Evolutionary conservation across 805 yeast species (phyloP), one percentile per base, ranked within the genome.

Genomic region (Monosporozyma unispora): DNA sequence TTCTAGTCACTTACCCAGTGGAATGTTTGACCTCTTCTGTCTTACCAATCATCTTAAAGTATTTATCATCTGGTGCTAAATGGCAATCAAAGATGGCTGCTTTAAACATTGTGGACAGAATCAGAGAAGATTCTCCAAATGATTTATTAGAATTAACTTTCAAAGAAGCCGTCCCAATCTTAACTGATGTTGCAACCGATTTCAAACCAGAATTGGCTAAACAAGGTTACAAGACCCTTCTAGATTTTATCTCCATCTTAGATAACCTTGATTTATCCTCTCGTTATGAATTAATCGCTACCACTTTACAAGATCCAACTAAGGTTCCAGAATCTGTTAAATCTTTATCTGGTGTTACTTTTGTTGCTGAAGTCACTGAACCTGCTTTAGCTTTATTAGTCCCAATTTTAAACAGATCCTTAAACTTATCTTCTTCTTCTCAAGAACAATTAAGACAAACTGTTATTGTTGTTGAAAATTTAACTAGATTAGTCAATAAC

Each of bases 291-390:
- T 67, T 82, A 48, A 88, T 91, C 65, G 85, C 87, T 38, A 86
- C 84, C 55, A 91, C 98, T 46, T 76, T 93, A 68, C 89, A 95
- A 44, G 86, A 91, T 12, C 98, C 98, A 49, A 75, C 76, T 55
- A 85, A 86, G 64, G 95, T 91, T 46, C 87, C 96, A 50, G 83
- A 79, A 52, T 89, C 96, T 69, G 87, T 91, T 67, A 87, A 84
- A 69, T 80, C 91, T 42, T 77, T 91, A 54, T 84, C 96, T 2
- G 85, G 95, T 39, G 97, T 91, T 48, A 93, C 99, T 0, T 91
- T 91, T 67, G 98, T 91, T 46, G 96, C 99, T 44, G 99, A 93
- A 72, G 99, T 91, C 54, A 93, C 97, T 14, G 98, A 90, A 72
- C 95, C 98, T 4, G 95, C 95, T 3, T 75, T 91, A 58, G 79